phyloP scores from a whole-genome alignment of 441 rosid species.

The Francoa sonchifolia region DNA sequence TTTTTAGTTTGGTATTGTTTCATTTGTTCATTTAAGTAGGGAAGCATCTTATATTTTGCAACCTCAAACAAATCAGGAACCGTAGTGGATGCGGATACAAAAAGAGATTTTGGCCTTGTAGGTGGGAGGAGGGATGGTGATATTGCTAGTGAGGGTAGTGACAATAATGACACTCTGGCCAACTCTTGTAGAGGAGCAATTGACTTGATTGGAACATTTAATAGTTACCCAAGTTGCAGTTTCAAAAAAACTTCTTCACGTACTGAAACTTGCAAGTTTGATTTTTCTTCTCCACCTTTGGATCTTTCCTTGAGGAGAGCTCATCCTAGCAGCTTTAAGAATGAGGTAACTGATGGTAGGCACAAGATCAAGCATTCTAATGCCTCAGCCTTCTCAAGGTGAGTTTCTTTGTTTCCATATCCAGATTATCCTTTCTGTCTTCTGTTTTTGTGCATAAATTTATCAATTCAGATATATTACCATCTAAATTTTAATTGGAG shows the following conservation, averaged over 20 bases:
- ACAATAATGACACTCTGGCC: constrained; percentile 8
- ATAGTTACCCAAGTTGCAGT: constrained; percentile 15
- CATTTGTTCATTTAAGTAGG: too few species aligned
- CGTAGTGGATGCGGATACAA: constrained; percentile 13
- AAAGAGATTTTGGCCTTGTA: constrained; percentile 18
- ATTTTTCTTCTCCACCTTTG: constrained; percentile 39
- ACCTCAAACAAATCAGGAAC: too few species aligned
- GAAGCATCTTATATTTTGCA: too few species aligned
- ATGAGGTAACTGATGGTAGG: constrained; percentile 30
- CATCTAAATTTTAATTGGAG: too few species aligned
- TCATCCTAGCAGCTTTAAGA: constrained; percentile 23
- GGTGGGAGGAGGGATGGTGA: constrained; percentile 20
- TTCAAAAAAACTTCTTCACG: constrained; percentile 12
- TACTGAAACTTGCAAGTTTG: constrained; percentile 21
- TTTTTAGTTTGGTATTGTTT: too few species aligned
- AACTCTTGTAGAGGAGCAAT: constrained; percentile 42
- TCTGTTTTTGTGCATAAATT: too few species aligned
- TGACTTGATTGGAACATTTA: constrained; percentile 64
- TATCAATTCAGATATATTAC: too few species aligned
- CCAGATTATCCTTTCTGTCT: too few species aligned
- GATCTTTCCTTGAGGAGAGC: constrained; percentile 70
- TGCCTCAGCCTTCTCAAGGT: constrained; percentile 78
- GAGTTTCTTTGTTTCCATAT: constrained; percentile 13
- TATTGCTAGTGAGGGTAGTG: constrained; percentile 16
- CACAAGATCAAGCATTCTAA: constrained; percentile 48